Conservation (phyloP, 805 yeast genomes). For the Metschnikowia koreensis region DNA sequence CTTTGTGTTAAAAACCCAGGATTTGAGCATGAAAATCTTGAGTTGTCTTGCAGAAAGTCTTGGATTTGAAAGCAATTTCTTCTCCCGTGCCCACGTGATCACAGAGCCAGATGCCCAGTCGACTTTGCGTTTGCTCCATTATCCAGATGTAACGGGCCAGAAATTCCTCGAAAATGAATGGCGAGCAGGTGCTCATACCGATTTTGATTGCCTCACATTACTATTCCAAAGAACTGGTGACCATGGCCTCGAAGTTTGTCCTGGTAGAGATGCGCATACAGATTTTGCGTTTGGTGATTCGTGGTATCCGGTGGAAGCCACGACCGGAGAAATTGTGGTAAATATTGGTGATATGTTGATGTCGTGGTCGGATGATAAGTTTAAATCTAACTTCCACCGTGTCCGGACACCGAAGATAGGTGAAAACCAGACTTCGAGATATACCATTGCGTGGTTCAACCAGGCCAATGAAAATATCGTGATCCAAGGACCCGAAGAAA, state of each 20-base stretch:
- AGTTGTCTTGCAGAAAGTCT: constrained; percentile 29
- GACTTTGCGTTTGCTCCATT: constrained; percentile 33
- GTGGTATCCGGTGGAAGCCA: constrained; percentile 34
- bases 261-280: constrained; percentile 35
- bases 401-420: constrained; percentile 27
- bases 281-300: constrained; percentile 32
- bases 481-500: constrained; percentile 17
- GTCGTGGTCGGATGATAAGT: constrained; percentile 35
- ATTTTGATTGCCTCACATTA: constrained; percentile 33
- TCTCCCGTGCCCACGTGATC: constrained; percentile 27
- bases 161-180: constrained; percentile 23
- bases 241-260: constrained; percentile 36
- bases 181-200: constrained; percentile 40
- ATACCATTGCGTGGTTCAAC: constrained; percentile 33
- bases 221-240: constrained; percentile 35
- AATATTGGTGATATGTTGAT: constrained; percentile 40
- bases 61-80: constrained; percentile 26
- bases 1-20: constrained; percentile 24
- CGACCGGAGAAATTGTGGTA: constrained; percentile 33
- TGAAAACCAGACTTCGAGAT: constrained; percentile 29
- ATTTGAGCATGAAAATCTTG: constrained; percentile 24
- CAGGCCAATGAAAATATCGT: constrained; percentile 31
- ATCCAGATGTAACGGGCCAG: constrained; percentile 26
- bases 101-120: constrained; percentile 28
- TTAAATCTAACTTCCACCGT: constrained; percentile 34